Conservation (phyloP, 768 basidiomycete species). For the Grammothele lineata region DNA sequence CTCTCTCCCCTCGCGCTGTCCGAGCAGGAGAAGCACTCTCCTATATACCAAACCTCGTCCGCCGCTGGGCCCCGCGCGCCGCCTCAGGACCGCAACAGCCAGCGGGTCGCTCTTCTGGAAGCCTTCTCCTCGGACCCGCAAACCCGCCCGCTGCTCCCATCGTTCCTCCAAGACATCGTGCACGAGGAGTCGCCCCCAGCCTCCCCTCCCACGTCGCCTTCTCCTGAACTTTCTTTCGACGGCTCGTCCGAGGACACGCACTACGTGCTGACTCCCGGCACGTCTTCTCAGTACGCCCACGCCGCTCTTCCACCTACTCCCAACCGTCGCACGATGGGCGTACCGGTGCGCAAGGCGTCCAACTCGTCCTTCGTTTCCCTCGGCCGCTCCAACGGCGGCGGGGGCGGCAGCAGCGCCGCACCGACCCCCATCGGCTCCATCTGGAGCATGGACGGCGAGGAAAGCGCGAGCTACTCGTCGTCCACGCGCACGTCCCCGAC, state of each 20-base stretch:
- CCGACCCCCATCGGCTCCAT: conserved; percentile 43
- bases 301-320: conserved; percentile 8
- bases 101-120: conserved; percentile 20
- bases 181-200: conserved; percentile 61
- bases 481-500: neutral
- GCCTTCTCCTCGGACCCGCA: conserved; percentile 29
- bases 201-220: conserved; percentile 41
- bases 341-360: conserved; percentile 1
- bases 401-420: no score
- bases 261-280: conserved; percentile 3
- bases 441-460: conserved; percentile 71
- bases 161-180: conserved; percentile 73
- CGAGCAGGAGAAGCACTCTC: conserved; percentile 25
- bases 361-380: conserved; percentile 19
- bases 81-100: conserved; percentile 17
- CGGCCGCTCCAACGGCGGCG: conserved; percentile 23
- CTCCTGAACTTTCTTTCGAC: conserved; percentile 52
- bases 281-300: no score
- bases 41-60: conserved; percentile 71
- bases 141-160: conserved; percentile 56
- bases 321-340: neutral
- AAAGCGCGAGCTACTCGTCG: conserved; percentile 46
- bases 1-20: conserved; percentile 5
- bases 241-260: conserved; percentile 14
- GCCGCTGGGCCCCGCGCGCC: conserved; percentile 27